Evolutionary conservation across 2,329 filamentous ascomycete genomes (phyloP), one percentile per base, ranked within the genome.

Genomic region (Didymella lethalis): DNA sequence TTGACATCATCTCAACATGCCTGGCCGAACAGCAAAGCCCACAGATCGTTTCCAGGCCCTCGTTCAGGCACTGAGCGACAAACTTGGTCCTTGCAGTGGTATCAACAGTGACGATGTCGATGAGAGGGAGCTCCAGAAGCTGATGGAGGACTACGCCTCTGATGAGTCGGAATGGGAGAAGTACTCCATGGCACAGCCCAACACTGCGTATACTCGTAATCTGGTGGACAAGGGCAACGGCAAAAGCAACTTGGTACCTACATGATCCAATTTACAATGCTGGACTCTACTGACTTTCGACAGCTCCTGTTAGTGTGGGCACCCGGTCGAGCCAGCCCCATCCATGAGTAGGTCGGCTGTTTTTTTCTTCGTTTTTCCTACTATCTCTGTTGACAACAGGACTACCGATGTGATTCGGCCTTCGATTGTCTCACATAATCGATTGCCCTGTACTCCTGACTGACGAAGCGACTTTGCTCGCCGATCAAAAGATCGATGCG

Each of bases 291-390:
- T 67, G 32, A 68, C 41, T 12, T 43, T 29, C 11, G 38, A 3
- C 75, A 94, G 90, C 85, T 96, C 62, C 86, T 97, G 47, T 86
- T 97, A 40, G 93, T 96, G 38, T 97, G 93, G 93, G 89, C 88
- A 16, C 93, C 93, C 0, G 90, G 90, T 50, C 92, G 92, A 78
- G 86, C 86, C 36, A 94, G 90, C 69, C 89, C 90, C 11, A 92
- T 97, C 73, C 93, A 97, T 74, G 93, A 97, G 74, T 77, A 70
- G 68, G 75, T 49, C 23, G 38, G 26, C 41, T 14, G 67, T 49
- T 48, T 43, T 41, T 65, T 54, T 26, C 26, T 62, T 28, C 23
- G 51, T 32, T 38, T 29, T 65, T 54, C 23, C 29, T 62, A 25
- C 23, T 54, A 32, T 38, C 28, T 23, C 48, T n/a, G 45, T 64